These are phyloP conservation scores for Lentinula sp. DNA, from an alignment of 768 basidiomycete species.

Conservation along the genomic window DNA sequence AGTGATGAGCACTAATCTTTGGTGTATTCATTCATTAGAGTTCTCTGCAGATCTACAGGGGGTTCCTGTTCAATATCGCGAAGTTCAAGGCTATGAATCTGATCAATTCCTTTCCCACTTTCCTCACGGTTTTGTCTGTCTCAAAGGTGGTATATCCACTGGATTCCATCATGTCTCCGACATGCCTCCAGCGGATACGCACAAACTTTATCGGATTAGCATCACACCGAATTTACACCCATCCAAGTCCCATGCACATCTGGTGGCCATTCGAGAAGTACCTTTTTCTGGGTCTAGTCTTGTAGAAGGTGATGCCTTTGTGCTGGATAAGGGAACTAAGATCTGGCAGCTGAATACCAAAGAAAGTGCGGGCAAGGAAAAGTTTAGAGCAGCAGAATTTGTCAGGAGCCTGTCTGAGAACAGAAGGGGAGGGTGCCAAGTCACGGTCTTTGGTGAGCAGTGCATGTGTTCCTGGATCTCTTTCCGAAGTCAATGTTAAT, in stretches of 20 bases:
- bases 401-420: constrained; percentile 37
- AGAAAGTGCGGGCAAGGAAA: constrained; percentile 47
- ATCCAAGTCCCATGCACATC: constrained; percentile 10
- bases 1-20: constrained; percentile 14
- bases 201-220: constrained; percentile 46
- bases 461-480: not conserved
- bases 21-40: not conserved
- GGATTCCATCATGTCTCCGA: constrained; percentile 46
- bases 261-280: constrained; percentile 45
- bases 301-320: constrained; percentile 49
- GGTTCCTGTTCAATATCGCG: constrained; percentile 54
- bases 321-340: constrained; percentile 49
- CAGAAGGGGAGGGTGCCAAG: constrained; percentile 33
- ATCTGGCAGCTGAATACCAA: constrained; percentile 56
- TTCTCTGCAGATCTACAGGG: constrained; percentile 43
- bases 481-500: not conserved
- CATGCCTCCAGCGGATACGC: constrained; percentile 35
- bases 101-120: constrained; percentile 45
- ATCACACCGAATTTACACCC: constrained; percentile 10
- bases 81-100: constrained; percentile 56
- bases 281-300: constrained; percentile 37
- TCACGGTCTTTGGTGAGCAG: constrained; percentile 43
- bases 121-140: constrained; percentile 32
- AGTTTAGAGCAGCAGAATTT: constrained; percentile 59
- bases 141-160: constrained; percentile 43